Evolutionary conservation across 2,329 filamentous ascomycete genomes (phyloP), one percentile per base, ranked within the genome.

Genomic region (Nemania diffusa): DNA sequence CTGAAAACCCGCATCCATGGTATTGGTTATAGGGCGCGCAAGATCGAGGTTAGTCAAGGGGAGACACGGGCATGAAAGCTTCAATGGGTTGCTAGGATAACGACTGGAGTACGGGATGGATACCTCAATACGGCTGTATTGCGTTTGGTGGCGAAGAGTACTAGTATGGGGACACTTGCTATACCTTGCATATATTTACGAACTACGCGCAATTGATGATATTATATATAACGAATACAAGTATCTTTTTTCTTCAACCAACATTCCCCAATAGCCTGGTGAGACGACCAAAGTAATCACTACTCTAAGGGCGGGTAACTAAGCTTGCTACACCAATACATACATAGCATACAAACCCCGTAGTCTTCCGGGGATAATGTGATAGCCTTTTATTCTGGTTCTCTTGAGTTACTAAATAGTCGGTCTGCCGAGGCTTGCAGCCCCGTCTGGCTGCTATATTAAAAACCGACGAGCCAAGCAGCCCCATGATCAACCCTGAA

Each of bases 1-100:
- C 79, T 97, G 81, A 87, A 90, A 76, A 85, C 79, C 9, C 61
- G 71, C n/a, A 32, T 81, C 5, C 78, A 77, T 9, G 69, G 75
- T 17, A 22, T 81, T 9, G 80, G 80, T 7, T 81, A 80, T 53
- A 76, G 71, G 63, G 72, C 44, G 37, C 65, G 68, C 44, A 46
- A 48, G 2, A 26, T 68, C 9, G 48, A 42, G 9, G 32, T 51
- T 11, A 15, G 24, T 29, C n/a, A 46, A 4, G 9, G 17, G n/a
- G 17, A 50, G 44, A 32, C 24, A 20, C 3, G 32, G 34, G 20
- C 15, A 34, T 53, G 48, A 32, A 37, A 27, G 9, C 7, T 0
- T 20, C 22, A 5, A 13, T 37, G 15, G 11, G 15, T 48, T 13
- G 5, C 2, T 20, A n/a, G 22, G 24, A 8, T 52, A 46, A 32